These are phyloP conservation scores for Trichosporon ovoides DNA, from an alignment of 1,284 basidiomycete genomes.

Conservation along the genomic window DNA sequence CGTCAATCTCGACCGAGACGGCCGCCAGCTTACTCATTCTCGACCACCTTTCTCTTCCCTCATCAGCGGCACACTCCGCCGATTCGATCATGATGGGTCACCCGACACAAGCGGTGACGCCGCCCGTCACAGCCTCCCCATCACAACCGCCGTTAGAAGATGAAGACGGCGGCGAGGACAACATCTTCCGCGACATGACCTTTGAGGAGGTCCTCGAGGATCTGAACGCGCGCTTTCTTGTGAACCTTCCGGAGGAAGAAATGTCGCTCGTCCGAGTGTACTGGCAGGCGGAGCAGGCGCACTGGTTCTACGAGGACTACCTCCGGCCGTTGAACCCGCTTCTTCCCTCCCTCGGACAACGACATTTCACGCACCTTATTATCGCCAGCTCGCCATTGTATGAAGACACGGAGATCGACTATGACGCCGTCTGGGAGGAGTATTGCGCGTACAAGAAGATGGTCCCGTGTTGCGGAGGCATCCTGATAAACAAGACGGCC, in stretches of 20 bases:
- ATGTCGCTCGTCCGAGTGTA: constrained; percentile 86
- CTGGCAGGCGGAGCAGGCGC: constrained; percentile 99
- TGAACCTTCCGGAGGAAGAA: constrained; percentile 93
- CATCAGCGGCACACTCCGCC: neutral
- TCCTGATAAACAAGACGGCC: constrained; percentile 84
- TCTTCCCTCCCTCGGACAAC: constrained; percentile 80
- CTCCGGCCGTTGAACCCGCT: constrained; percentile 83
- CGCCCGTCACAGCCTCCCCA: neutral
- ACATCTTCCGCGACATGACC: constrained; percentile 41
- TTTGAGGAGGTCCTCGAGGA: constrained; percentile 69
- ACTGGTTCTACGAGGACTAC: constrained; percentile 99
- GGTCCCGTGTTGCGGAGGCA: constrained; percentile 97
- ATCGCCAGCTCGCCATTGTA: constrained; percentile 54
- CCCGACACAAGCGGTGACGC: neutral
- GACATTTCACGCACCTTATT: constrained; percentile 90
- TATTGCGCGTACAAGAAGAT: constrained; percentile 86
- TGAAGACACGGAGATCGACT: constrained; percentile 33
- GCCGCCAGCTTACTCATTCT: too few species aligned
- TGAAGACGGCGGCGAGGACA: constrained; percentile 33
- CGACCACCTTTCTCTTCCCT: too few species aligned
- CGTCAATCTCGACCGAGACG: too few species aligned
- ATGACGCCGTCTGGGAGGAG: constrained; percentile 47
- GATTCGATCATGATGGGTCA: too few species aligned
- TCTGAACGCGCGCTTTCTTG: constrained; percentile 90
- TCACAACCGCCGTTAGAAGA: constrained; percentile 11